Percentiles rank a stretch among this genome's conserved stretches.
Evolutionary conservation across 345 rosid genomes (phyloP).

Genomic region (Turnera subulata): DNA sequence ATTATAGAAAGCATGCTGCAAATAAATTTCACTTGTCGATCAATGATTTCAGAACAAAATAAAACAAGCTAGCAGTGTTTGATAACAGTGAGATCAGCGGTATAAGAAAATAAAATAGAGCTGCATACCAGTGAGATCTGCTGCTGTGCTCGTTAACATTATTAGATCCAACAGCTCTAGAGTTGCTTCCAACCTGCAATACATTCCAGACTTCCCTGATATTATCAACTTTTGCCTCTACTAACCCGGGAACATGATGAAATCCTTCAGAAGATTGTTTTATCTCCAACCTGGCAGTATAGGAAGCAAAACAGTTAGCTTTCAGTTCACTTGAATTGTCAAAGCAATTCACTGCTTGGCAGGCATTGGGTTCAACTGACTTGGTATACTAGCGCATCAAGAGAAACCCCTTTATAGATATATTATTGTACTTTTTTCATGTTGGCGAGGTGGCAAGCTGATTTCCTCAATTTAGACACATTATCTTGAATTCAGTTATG

Average conservation of each 20-base stretch:
- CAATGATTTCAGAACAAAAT: not conserved
- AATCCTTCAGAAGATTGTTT: conserved; percentile 81
- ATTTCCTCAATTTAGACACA: too few relatives aligned
- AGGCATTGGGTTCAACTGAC: too few relatives aligned
- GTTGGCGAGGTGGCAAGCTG: too few relatives aligned
- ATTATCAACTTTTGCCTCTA: conserved; percentile 74
- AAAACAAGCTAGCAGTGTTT: not conserved
- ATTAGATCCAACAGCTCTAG: conserved; percentile 94
- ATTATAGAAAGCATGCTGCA: conserved; percentile 84
- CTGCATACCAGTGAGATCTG: conserved; percentile 85
- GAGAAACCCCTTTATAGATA: too few relatives aligned
- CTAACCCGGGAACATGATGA: conserved; percentile 85
- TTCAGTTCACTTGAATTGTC: not conserved
- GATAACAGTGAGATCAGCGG: conserved; percentile 1
- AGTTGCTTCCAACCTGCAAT: conserved; percentile 83
- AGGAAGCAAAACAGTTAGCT: conserved; percentile 9
- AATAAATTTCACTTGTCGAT: not conserved
- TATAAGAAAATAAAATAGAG: conserved; percentile 3
- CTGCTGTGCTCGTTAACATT: conserved; percentile 97
- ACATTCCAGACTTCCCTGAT: conserved; percentile 83
- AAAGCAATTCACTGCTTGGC: not conserved
- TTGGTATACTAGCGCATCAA: too few relatives aligned
- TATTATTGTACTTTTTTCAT: too few relatives aligned
- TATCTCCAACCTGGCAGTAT: conserved; percentile 65
- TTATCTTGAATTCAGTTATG: too few relatives aligned